phyloP scores from a whole-genome alignment of 1,139 yeast genomes.

The Arxiozyma slooffiae region DNA sequence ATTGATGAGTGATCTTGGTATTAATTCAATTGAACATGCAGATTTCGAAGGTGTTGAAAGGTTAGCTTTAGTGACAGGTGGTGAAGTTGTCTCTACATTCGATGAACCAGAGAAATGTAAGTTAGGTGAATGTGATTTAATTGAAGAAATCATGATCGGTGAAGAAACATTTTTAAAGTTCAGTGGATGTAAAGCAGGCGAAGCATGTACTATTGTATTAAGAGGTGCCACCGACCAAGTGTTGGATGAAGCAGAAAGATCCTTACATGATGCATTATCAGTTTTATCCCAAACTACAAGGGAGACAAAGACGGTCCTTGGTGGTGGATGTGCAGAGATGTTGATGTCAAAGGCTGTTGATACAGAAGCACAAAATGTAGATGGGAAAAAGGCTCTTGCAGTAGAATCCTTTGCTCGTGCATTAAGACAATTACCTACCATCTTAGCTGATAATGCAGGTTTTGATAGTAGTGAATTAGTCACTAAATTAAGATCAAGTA shows the following conservation, averaged over 20 bases:
- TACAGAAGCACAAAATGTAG: slow-evolving; percentile 83
- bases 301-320: slow-evolving; percentile 90
- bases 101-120: slow-evolving; percentile 82
- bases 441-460: slow-evolving; percentile 95
- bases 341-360: slow-evolving; percentile 97
- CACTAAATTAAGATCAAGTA: slow-evolving; percentile 81
- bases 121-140: slow-evolving; percentile 78
- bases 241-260: slow-evolving; percentile 93
- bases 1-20: slow-evolving; percentile 74
- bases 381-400: slow-evolving; percentile 90
- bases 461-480: slow-evolving; percentile 89
- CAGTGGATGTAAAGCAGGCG: slow-evolving; percentile 90
- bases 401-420: slow-evolving; percentile 92
- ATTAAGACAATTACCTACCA: slow-evolving; percentile 87
- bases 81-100: slow-evolving; percentile 94
- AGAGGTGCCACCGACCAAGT: slow-evolving; percentile 97
- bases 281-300: slow-evolving; percentile 91
- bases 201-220: slow-evolving; percentile 91
- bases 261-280: slow-evolving; percentile 91
- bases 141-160: slow-evolving; percentile 89
- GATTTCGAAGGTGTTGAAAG: slow-evolving; percentile 98
- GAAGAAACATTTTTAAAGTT: slow-evolving; percentile 77
- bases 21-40: slow-evolving; percentile 94
- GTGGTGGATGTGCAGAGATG: slow-evolving; percentile 99
- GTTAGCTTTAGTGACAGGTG: slow-evolving; percentile 92